phyloP scores from a whole-genome alignment of 1,284 basidiomycete genomes.

The Amylostereum areolatum region DNA sequence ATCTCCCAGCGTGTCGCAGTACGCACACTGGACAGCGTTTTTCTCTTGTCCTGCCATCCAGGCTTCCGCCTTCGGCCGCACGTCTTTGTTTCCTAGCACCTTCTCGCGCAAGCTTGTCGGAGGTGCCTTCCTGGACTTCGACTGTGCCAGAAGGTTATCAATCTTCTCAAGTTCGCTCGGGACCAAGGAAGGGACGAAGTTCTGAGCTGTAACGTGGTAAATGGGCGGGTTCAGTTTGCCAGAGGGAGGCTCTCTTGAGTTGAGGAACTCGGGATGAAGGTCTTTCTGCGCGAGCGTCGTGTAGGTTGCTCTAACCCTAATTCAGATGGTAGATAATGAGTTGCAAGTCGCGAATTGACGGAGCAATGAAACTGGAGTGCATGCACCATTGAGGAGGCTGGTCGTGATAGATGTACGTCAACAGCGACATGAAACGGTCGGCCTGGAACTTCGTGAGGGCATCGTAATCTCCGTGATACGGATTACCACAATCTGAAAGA shows the following conservation, averaged over 20 bases:
- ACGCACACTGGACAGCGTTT: constrained; percentile 18
- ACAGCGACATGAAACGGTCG: constrained; percentile 24
- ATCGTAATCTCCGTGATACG: constrained; percentile 24
- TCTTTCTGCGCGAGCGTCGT: background rate
- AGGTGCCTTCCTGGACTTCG: constrained; percentile 5
- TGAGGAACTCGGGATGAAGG: constrained; percentile 16
- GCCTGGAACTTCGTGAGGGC: constrained; percentile 25
- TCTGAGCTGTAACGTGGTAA: constrained; percentile 19
- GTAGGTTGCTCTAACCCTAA: constrained; percentile 11
- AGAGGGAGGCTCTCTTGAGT: constrained; percentile 7
- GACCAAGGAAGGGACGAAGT: constrained; percentile 21
- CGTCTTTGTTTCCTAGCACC: constrained; percentile 22
- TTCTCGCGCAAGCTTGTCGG: constrained; percentile 12
- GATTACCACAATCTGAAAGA: constrained; percentile 21
- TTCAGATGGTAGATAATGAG: background rate
- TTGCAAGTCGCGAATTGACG: background rate
- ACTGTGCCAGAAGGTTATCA: constrained; percentile 22
- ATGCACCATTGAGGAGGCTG: too few species aligned
- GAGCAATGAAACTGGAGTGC: background rate
- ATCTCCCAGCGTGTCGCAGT: constrained; percentile 19
- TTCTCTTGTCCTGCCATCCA: constrained; percentile 13
- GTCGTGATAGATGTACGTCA: constrained; percentile 10
- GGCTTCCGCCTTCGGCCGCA: constrained; percentile 15
- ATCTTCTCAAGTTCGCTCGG: constrained; percentile 21
- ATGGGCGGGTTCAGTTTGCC: constrained; percentile 12